Evolutionary conservation across 768 basidiomycete species (phyloP), one percentile per base, ranked within the genome.

Genomic region (Trametopsis cervina): DNA sequence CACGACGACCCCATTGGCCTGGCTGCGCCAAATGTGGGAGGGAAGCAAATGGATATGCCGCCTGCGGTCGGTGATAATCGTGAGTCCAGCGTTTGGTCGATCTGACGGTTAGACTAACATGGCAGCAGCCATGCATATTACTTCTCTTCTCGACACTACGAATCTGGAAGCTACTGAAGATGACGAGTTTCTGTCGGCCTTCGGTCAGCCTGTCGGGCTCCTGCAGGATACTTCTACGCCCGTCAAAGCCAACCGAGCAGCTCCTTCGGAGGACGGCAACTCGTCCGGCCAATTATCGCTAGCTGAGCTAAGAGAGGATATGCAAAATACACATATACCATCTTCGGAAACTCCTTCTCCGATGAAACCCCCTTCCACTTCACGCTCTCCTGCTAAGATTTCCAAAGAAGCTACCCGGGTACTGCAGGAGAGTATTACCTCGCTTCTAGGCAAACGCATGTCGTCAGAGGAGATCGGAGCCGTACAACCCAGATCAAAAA

Each of bases 391-490:
- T 17, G 17, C 38, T 35, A 26, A 40, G 20, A 75, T 69, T 20
- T 45, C 44, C 3, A 25, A 29, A 25, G 44, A 25, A 18, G 44
- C 27, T 25, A 45, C 26, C 29, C 22, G 35, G 55, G 82, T 76
- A 15, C 66, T 88, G 18, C 77, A 85, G 52, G 81, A 86, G 54
- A 83, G 78, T 51, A 77, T 89, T 42, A 77, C 79, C 4, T 75
- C 77, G 18, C 62, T 88, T 47, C 67, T 89, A 13, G 86, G 85
- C 7, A 89, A 90, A 61, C 73, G 85, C 7, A 69, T 71, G 9
- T 64, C 72, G 0, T 65, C 68, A 2, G 61, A 60, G 38, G 56
- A 56, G 5, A 59, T 56, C 22, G 26, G 27, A 17, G 21, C 24
- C 24, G 45, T 6, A 20, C 52, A 45, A 10, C 47, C 49, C 10